phyloP scores from a whole-genome alignment of 169 alveolate genomes.

The Theileria annulata region DNA sequence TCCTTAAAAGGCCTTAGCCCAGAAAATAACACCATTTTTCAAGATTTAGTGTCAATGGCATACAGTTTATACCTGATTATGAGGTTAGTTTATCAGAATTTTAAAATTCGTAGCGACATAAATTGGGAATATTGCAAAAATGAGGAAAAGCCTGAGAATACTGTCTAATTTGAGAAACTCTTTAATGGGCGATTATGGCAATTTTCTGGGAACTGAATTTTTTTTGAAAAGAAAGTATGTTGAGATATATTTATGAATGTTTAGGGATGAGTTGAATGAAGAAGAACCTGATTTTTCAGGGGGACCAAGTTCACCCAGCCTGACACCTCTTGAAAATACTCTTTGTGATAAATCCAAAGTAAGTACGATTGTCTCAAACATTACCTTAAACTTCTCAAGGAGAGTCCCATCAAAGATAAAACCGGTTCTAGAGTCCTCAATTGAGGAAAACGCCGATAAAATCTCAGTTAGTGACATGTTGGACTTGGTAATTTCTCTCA shows the following conservation, averaged over 20 bases:
- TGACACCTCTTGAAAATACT: no score
- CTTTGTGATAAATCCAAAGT: neutral
- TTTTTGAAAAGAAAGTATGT: slow-evolving; percentile 13
- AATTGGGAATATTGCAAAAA: slow-evolving; percentile 32
- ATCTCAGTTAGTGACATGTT: neutral
- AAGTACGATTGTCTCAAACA: slow-evolving; percentile 1
- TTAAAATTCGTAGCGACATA: slow-evolving; percentile 23
- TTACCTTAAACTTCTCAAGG: neutral
- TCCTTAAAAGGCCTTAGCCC: neutral
- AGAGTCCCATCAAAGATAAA: slow-evolving; percentile 13
- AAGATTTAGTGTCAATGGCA: slow-evolving; percentile 40
- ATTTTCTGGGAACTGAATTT: slow-evolving; percentile 44
- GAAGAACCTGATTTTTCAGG: neutral
- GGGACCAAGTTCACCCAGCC: neutral
- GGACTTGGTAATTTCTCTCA: neutral
- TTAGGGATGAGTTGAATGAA: neutral
- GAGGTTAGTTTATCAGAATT: neutral
- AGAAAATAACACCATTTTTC: slow-evolving; percentile 7
- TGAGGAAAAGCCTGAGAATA: slow-evolving; percentile 21
- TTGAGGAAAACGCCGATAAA: neutral
- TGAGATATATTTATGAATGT: neutral
- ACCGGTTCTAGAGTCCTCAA: neutral
- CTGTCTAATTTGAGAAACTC: neutral
- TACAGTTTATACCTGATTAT: slow-evolving; percentile 29
- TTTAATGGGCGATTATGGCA: slow-evolving; percentile 26